These are phyloP conservation scores for Podospora appendiculata DNA, from an alignment of 495 filamentous ascomycete genomes.

Conservation along the genomic window DNA sequence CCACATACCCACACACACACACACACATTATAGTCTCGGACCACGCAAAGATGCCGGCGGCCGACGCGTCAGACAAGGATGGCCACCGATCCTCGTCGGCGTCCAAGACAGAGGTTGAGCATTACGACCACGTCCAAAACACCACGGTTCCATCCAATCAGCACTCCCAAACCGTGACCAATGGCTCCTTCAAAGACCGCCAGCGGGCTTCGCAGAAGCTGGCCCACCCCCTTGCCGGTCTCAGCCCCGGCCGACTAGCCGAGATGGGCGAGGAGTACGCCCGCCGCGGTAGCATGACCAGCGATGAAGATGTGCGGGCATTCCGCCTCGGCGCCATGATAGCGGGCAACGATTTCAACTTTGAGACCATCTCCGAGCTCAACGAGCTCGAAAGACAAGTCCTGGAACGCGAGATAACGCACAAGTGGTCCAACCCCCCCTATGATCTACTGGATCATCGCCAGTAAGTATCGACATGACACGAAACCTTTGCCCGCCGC, in stretches of 20 bases:
- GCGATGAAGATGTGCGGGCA: constrained; percentile 56
- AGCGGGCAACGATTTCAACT: constrained; percentile 34
- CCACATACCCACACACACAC: background rate
- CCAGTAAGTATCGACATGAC: constrained; percentile 23
- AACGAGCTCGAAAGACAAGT: constrained; percentile 47
- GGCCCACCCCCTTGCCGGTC: constrained; percentile 64
- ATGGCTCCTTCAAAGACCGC: background rate
- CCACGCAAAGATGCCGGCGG: background rate
- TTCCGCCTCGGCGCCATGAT: constrained; percentile 70
- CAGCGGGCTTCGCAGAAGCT: constrained; percentile 29
- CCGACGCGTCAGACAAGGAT: background rate
- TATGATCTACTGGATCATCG: constrained; percentile 59
- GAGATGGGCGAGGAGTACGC: constrained; percentile 61
- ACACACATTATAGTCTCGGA: background rate
- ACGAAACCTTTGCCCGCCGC: no score
- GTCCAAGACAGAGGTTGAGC: background rate
- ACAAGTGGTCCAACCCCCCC: constrained; percentile 59
- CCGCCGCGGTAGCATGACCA: constrained; percentile 52
- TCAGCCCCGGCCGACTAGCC: constrained; percentile 49
- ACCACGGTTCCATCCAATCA: background rate
- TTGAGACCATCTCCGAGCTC: constrained; percentile 46
- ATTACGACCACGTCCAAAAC: background rate
- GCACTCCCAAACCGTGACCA: background rate
- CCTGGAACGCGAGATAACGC: constrained; percentile 52
- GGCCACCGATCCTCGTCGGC: background rate